These are phyloP conservation scores for Trichopus zeylanicus DNA, from an alignment of 116 monocot genomes.

Conservation along the genomic window DNA sequence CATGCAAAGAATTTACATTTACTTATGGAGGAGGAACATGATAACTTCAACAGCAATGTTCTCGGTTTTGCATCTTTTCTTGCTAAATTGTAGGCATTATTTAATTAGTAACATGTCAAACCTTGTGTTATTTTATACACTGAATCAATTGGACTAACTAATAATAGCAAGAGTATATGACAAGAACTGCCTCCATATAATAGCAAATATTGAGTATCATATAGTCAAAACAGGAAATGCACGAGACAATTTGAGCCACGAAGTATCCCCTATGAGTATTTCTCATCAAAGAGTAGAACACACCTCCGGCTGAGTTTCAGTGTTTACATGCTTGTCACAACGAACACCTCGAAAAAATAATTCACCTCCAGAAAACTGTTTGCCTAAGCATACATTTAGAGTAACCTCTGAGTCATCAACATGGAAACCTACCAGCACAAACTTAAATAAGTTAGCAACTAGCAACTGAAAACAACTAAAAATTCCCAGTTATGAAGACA, in stretches of 20 bases:
- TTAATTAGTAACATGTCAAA: no score
- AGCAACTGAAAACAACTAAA: background rate
- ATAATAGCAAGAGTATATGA: background rate
- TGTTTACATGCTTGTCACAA: slow-evolving; percentile 92
- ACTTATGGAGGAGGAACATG: no score
- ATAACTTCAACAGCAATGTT: no score
- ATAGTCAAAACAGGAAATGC: background rate
- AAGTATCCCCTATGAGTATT: background rate
- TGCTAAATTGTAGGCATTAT: no score
- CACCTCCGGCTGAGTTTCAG: slow-evolving; percentile 82
- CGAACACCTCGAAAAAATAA: slow-evolving; percentile 88
- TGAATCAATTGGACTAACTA: background rate
- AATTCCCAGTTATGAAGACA: background rate
- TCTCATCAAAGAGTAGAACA: slow-evolving; percentile 2
- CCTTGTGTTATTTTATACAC: background rate
- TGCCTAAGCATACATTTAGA: slow-evolving; percentile 91
- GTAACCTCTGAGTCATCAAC: slow-evolving; percentile 99
- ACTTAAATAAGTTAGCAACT: background rate
- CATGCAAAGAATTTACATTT: no score
- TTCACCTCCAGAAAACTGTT: slow-evolving; percentile 88
- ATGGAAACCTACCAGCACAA: slow-evolving; percentile 70
- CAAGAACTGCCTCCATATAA: background rate
- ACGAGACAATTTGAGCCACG: background rate
- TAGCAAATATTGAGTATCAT: background rate
- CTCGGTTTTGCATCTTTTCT: no score